Evolutionary conservation across 495 filamentous ascomycete genomes (phyloP).

Genomic region (Podospora tetraspora): DNA sequence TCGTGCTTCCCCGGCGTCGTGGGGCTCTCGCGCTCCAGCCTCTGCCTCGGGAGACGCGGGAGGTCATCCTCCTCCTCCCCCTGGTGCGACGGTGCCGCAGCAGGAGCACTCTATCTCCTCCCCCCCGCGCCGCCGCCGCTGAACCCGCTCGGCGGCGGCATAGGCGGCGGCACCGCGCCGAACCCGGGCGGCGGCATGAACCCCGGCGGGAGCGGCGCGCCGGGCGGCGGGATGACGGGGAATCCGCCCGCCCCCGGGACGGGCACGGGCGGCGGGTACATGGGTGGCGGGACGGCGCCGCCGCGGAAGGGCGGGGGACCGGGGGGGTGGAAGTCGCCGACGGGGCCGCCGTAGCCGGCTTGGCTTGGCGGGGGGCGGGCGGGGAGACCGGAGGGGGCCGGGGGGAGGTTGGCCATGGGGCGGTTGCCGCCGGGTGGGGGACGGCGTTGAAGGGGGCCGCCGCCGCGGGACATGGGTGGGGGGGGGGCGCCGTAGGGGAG

Average conservation of each 20-base stretch:
- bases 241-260: slow-evolving; percentile 28
- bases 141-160: slow-evolving; percentile 17
- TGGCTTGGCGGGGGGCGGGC: slow-evolving; percentile 75
- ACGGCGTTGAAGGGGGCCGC: slow-evolving; percentile 25
- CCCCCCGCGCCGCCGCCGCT: slow-evolving; percentile 13
- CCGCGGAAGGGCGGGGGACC: slow-evolving; percentile 5
- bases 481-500: slow-evolving; percentile 31
- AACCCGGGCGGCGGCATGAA: slow-evolving; percentile 29
- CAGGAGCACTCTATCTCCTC: slow-evolving; percentile 1
- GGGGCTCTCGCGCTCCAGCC: too few relatives aligned
- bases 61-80: background rate
- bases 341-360: slow-evolving; percentile 70
- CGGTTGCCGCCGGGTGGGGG: slow-evolving; percentile 26
- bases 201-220: slow-evolving; percentile 27
- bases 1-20: background rate
- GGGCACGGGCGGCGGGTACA: slow-evolving; percentile 19
- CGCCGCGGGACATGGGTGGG: slow-evolving; percentile 36
- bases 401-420: slow-evolving; percentile 35
- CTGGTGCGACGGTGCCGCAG: background rate
- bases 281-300: slow-evolving; percentile 10
- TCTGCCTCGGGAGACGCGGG: background rate
- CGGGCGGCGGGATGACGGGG: slow-evolving; percentile 24
- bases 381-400: slow-evolving; percentile 72
- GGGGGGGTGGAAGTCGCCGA: slow-evolving; percentile 52
- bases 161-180: slow-evolving; percentile 17